These are phyloP conservation scores for Davidsoniella neocaledoniae DNA, from an alignment of 2,329 filamentous ascomycete species.

Conservation along the genomic window DNA sequence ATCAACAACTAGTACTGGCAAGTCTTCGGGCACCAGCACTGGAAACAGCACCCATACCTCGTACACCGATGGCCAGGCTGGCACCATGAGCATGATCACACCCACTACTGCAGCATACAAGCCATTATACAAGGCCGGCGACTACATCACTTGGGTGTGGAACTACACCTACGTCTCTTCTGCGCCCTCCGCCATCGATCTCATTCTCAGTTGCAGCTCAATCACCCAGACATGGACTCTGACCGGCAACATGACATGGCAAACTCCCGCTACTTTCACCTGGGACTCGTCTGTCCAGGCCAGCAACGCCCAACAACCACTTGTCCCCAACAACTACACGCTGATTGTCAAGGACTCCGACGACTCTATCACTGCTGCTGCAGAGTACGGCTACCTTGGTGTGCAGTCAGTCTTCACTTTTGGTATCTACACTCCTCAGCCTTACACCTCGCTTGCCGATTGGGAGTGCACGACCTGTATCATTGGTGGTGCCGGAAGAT, in stretches of 20 bases:
- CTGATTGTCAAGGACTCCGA: constrained; percentile 46
- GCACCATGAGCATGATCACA: constrained; percentile 34
- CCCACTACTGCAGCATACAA: constrained; percentile 29
- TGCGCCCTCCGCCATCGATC: constrained; percentile 42
- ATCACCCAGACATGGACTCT: constrained; percentile 41
- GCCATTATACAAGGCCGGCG: constrained; percentile 42
- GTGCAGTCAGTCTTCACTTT: constrained; percentile 34
- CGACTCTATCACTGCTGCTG: constrained; percentile 29
- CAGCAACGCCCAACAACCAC: constrained; percentile 27
- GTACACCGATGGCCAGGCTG: constrained; percentile 25
- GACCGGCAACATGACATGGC: constrained; percentile 45
- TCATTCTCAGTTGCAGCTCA: constrained; percentile 38
- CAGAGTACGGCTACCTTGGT: constrained; percentile 38
- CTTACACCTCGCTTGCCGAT: constrained; percentile 33
- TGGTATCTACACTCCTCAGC: constrained; percentile 36
- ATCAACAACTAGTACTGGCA: constrained; percentile 15
- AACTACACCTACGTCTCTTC: constrained; percentile 46
- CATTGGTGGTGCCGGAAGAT: constrained; percentile 21
- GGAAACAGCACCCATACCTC: constrained; percentile 21
- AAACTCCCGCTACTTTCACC: constrained; percentile 31
- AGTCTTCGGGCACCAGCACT: constrained; percentile 12
- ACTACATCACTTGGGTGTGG: constrained; percentile 44
- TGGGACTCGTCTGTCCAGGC: constrained; percentile 41
- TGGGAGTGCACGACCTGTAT: constrained; percentile 44
- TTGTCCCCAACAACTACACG: constrained; percentile 40